Evolutionary conservation across 176 grass and related monocot species (phyloP), one percentile per base, ranked within the genome.

Genomic region (Musa itinerans): DNA sequence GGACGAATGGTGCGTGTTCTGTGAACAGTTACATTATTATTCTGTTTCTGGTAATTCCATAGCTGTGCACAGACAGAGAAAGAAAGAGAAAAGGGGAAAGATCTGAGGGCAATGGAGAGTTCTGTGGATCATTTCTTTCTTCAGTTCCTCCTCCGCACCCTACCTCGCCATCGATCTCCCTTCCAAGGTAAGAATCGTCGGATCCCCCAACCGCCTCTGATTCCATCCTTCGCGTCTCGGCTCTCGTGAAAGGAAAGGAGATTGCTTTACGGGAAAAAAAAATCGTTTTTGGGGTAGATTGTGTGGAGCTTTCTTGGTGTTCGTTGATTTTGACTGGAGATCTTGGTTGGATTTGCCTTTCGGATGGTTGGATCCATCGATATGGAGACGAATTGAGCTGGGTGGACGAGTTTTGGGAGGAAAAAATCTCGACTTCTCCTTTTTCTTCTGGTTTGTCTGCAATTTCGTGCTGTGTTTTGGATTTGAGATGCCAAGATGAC

Each of bases 81-180:
- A 81, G 78, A 71, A 15, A 80, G 49, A 74, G 22, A 54, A 55
- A 67, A 54, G 50, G 74, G 63, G 69, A 59, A 43, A 20, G 50
- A 19, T n/a, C 11, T 70, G 49, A n/a, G 65, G 29, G 50, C 55
- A 73, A 65, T n/a, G 56, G 68, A 52, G 52, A 58, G 27, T 52
- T 27, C 79, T 55, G 71, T 71, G 52, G 53, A 68, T 82, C 75
- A 9, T 53, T 79, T 75, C 29, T 78, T 43, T 17, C 52, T 67
- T 29, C 77, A 22, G 23, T 58, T 21, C 53, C 26, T 58, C 22
- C 65, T 59, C 14, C 17, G 23, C 58, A 55, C 77, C 65, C 66
- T 61, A 69, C 11, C 53, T 21, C 15, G 68, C 34, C 15, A 50
- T 52, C 48, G 11, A 19, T 74, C 66, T 20, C 17, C 53, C 21